phyloP scores from a whole-genome alignment of 2,329 filamentous ascomycete genomes.

The Phoma sp. region DNA sequence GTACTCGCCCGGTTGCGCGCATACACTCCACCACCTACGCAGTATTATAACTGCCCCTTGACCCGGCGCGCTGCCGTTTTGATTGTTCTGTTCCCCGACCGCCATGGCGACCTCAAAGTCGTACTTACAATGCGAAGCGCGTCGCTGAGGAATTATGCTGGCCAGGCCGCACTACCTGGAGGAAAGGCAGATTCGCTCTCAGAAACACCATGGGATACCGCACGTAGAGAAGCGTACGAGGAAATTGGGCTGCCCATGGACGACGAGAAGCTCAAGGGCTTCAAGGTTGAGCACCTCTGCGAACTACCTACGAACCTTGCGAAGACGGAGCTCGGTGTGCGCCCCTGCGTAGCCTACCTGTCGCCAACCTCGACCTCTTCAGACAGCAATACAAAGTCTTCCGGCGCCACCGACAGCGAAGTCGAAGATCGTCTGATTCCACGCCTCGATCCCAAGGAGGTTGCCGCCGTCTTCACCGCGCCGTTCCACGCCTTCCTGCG shows the following conservation, averaged over 20 bases:
- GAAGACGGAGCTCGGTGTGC: conserved; percentile 58
- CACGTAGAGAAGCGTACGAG: conserved; percentile 87
- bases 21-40: conserved; percentile 65
- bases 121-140: conserved; percentile 69
- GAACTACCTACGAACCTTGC: conserved; percentile 70
- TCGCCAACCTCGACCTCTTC: conserved; percentile 22
- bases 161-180: conserved; percentile 86
- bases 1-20: conserved; percentile 64
- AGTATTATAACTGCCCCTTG: conserved; percentile 64
- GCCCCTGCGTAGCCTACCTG: conserved; percentile 68
- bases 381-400: background rate
- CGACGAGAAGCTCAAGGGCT: conserved; percentile 73
- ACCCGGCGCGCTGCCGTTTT: conserved; percentile 83
- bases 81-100: conserved; percentile 86
- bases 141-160: conserved; percentile 66
- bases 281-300: conserved; percentile 87
- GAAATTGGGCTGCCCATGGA: conserved; percentile 87
- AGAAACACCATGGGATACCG: conserved; percentile 76
- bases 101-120: conserved; percentile 75
- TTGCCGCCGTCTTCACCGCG: conserved; percentile 91
- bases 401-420: conserved; percentile 5
- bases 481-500: conserved; percentile 84
- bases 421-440: conserved; percentile 76
- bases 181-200: conserved; percentile 65
- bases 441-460: conserved; percentile 84